A percentile compares a stretch with the other conserved stretches of the same genome.
phyloP scores from a whole-genome alignment of 208 protist genomes.

The Acanthamoeba divionensis region DNA sequence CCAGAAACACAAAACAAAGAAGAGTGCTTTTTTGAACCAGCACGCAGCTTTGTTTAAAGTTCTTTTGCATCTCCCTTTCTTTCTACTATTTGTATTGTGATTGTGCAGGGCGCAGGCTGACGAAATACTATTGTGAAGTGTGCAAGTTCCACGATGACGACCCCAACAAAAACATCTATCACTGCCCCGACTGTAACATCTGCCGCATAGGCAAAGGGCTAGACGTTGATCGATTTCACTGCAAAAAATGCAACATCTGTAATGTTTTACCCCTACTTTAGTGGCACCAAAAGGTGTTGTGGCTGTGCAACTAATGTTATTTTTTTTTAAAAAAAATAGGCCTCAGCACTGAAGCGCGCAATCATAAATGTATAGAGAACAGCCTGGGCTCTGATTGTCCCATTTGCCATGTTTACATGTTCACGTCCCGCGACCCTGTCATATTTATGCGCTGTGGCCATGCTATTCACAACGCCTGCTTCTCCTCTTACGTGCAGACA shows the following conservation, averaged over 20 bases:
- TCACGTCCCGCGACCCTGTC: slow-evolving; percentile 56
- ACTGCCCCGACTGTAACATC: slow-evolving; percentile 61
- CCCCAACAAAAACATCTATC: slow-evolving; percentile 62
- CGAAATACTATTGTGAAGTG: slow-evolving; percentile 58
- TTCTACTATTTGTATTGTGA: not conserved
- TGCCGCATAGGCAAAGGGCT: slow-evolving; percentile 60
- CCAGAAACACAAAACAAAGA: too few relatives aligned
- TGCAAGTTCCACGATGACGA: slow-evolving; percentile 69
- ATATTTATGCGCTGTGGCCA: slow-evolving; percentile 45
- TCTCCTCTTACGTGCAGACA: not conserved
- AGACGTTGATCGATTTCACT: slow-evolving; percentile 60
- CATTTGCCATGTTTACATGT: slow-evolving; percentile 68
- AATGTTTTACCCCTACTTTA: not conserved
- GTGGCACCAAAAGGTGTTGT: not conserved
- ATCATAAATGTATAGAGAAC: slow-evolving; percentile 64
- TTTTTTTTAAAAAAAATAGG: not conserved
- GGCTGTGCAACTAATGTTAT: too few relatives aligned
- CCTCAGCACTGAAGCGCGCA: not conserved
- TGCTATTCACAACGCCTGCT: slow-evolving; percentile 40
- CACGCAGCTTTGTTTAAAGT: too few relatives aligned
- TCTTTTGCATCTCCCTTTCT: not conserved
- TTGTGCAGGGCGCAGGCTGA: slow-evolving; percentile 6
- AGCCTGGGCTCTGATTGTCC: slow-evolving; percentile 65
- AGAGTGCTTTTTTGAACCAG: too few relatives aligned
- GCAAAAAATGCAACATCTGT: slow-evolving; percentile 63